A percentile compares a stretch with the other conserved stretches of the same genome.
These are phyloP conservation scores for Psilocybe tampanensis DNA, from an alignment of 768 basidiomycete genomes.

Conservation along the genomic window DNA sequence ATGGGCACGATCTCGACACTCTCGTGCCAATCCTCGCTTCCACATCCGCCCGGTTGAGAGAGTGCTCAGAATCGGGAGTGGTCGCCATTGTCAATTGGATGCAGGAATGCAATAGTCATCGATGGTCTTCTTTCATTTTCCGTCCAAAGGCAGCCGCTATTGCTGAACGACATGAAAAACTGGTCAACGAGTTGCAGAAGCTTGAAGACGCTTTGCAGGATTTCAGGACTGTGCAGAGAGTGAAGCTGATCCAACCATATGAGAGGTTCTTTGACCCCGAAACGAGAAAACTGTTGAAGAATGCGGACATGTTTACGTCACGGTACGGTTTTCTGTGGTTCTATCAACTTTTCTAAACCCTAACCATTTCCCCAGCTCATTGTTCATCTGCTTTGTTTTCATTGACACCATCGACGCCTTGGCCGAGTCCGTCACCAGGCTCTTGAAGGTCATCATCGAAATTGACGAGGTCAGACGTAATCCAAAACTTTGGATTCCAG, in stretches of 20 bases:
- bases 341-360: neutral
- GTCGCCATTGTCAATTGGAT: slow-evolving; percentile 34
- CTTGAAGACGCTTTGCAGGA: slow-evolving; percentile 30
- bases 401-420: slow-evolving; percentile 44
- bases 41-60: slow-evolving; percentile 37
- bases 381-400: slow-evolving; percentile 49
- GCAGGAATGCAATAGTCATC: slow-evolving; percentile 33
- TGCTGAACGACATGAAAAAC: slow-evolving; percentile 25
- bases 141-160: slow-evolving; percentile 21
- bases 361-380: slow-evolving; percentile 30
- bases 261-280: slow-evolving; percentile 42
- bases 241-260: slow-evolving; percentile 41
- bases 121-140: slow-evolving; percentile 35
- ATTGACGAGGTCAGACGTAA: slow-evolving; percentile 37
- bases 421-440: slow-evolving; percentile 33
- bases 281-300: slow-evolving; percentile 31
- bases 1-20: slow-evolving; percentile 44
- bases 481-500: slow-evolving; percentile 44
- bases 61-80: slow-evolving; percentile 30
- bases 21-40: slow-evolving; percentile 42
- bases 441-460: slow-evolving; percentile 34
- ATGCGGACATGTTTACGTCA: slow-evolving; percentile 39
- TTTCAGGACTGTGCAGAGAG: slow-evolving; percentile 37
- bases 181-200: slow-evolving; percentile 26
- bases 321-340: slow-evolving; percentile 26